These are phyloP conservation scores for Pelargonium nanum DNA, from an alignment of 345 rosid species.

Conservation along the genomic window DNA sequence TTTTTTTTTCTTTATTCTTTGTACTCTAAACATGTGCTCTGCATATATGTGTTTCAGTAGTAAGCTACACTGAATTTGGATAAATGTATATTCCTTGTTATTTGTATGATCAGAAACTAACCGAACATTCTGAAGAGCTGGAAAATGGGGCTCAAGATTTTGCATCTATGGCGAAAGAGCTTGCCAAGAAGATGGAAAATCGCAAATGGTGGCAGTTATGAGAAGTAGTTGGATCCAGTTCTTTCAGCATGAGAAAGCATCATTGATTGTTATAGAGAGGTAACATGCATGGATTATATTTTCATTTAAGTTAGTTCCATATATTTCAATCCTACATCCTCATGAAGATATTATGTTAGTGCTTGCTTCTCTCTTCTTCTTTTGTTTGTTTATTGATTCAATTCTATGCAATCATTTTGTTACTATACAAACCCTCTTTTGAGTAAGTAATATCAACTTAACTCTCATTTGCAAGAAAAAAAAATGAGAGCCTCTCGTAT, in stretches of 20 bases:
- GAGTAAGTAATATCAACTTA: too few relatives aligned
- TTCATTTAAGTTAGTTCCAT: background rate
- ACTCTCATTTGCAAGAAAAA: too few relatives aligned
- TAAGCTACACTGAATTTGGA: background rate
- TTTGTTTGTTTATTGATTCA: too few relatives aligned
- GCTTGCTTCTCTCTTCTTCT: too few relatives aligned
- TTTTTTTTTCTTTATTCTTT: background rate
- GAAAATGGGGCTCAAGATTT: slow-evolving; percentile 69
- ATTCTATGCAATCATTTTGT: too few relatives aligned
- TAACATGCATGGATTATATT: background rate
- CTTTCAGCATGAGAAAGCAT: background rate
- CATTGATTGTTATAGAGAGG: background rate
- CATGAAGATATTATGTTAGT: too few relatives aligned
- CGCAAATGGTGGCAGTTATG: slow-evolving; percentile 82
- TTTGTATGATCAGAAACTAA: slow-evolving; percentile 43
- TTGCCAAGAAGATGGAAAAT: slow-evolving; percentile 75
- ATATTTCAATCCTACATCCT: background rate
- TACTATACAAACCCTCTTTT: too few relatives aligned
- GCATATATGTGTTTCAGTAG: background rate
- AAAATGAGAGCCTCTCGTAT: too few relatives aligned
- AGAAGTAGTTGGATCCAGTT: slow-evolving; percentile 2
- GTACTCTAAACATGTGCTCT: background rate
- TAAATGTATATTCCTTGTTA: background rate
- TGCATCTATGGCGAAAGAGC: slow-evolving; percentile 64
- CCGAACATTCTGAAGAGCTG: slow-evolving; percentile 62